phyloP scores from a whole-genome alignment of 495 filamentous ascomycete genomes.

The Penicillium angulare region DNA sequence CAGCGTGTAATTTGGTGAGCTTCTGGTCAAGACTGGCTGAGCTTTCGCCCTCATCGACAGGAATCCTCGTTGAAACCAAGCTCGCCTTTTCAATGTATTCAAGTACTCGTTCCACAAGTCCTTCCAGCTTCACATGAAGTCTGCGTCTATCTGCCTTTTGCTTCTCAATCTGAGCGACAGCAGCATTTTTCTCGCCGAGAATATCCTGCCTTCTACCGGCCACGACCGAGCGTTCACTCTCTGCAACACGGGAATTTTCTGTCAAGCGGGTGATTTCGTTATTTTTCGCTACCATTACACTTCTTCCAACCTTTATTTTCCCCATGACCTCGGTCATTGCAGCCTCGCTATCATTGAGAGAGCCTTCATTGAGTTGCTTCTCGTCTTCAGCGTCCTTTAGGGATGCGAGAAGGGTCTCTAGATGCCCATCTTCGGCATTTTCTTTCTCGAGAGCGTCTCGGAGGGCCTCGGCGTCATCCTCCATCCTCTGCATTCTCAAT shows the following conservation, averaged over 20 bases:
- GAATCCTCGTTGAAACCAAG: conserved; percentile 55
- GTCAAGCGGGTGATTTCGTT: conserved; percentile 37
- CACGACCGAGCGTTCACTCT: conserved; percentile 53
- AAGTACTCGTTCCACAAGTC: conserved; percentile 43
- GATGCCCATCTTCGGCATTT: conserved; percentile 56
- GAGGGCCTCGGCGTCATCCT: conserved; percentile 57
- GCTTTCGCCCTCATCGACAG: conserved; percentile 69
- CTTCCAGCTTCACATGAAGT: conserved; percentile 46
- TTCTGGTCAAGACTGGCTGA: conserved; percentile 60
- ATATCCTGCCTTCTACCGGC: conserved; percentile 49
- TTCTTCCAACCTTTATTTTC: conserved; percentile 37
- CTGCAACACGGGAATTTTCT: conserved; percentile 52
- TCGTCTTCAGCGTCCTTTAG: conserved; percentile 54
- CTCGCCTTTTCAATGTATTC: conserved; percentile 59
- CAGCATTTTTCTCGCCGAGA: conserved; percentile 65
- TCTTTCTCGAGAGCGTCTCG: conserved; percentile 59
- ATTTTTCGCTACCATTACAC: conserved; percentile 40
- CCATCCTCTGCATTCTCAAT: conserved; percentile 54
- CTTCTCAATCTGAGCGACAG: conserved; percentile 50
- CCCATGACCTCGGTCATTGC: conserved; percentile 51
- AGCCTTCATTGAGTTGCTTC: conserved; percentile 39
- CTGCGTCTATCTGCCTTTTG: conserved; percentile 45
- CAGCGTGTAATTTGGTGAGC: conserved; percentile 55
- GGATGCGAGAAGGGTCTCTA: conserved; percentile 56
- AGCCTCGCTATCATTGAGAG: conserved; percentile 51